Base-by-base conservation (phyloP, 2,329 filamentous ascomycete species). In the Diaporthe destruens region DNA sequence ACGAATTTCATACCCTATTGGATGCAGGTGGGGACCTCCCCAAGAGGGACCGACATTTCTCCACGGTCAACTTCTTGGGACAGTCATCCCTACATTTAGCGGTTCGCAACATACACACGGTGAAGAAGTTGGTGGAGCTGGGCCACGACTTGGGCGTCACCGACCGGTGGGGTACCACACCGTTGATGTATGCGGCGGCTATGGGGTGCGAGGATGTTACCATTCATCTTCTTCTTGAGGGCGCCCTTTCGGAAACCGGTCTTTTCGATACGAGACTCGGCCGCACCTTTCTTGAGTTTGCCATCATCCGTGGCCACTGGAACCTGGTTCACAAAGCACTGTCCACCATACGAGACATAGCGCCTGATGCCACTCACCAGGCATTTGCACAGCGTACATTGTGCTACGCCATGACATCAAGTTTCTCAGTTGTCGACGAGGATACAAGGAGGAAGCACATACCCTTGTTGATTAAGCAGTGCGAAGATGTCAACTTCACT, bases 131-230 rank as follows among this genome's bases (percentile, higher is more conserved):
- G 2, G 11, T 44, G 36, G 36, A 59, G 3, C 36, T 59, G 36
- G 56, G 36, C n/a, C 56, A 59, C 20, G 36, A 25, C 11, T 29
- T 59, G 36, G 7, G 42, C 2, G 6, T 16, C 4, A 59, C 56
- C 14, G 56, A 59, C 25, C 11, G 9, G 9, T 59, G 56, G 56
- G 56, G 56, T 2, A 42, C 18, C 8, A 59, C 56, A 1, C 34
- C 56, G n/a, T 59, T 59, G 56, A 59, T 59, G 56, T 59, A 42
- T 29, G 36, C 56, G 18, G 56, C 56, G 29, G 56, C n/a, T 18
- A 42, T 42, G 34, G 56, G 56, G 0, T 29, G 7, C 6, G 9
- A 59, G 20, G 56, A 59, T 14, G 56, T 42, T 6, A n/a, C 36
- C 23, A 23, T 42, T 12, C 20, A 44, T 25, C 56, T 59, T 23